These are phyloP conservation scores for Hypoxylon sp. DNA, from an alignment of 2,329 filamentous ascomycete genomes.

Conservation along the genomic window DNA sequence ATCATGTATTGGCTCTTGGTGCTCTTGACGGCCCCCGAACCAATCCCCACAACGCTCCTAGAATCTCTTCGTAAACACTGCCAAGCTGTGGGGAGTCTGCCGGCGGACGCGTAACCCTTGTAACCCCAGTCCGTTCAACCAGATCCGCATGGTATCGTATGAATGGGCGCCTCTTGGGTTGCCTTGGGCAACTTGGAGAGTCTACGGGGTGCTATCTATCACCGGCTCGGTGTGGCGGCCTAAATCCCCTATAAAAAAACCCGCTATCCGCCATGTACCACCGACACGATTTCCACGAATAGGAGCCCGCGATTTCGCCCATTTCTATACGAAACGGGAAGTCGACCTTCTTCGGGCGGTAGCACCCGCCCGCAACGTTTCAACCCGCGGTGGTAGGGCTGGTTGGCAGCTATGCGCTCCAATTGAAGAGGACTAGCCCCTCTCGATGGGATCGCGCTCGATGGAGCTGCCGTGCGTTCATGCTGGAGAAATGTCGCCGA, in stretches of 20 bases:
- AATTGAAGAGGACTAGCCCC: slow-evolving; percentile 6
- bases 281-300: slow-evolving; percentile 7
- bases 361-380: neutral
- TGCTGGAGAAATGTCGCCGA: neutral
- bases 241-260: no score
- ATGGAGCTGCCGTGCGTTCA: neutral
- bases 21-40: no score
- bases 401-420: slow-evolving; percentile 15
- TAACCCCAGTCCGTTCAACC: neutral
- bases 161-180: no score
- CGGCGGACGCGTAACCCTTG: no score
- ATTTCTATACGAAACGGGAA: slow-evolving; percentile 17
- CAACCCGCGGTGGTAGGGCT: neutral
- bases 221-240: no score
- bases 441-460: neutral
- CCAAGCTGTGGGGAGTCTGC: no score
- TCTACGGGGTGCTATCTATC: neutral
- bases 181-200: slow-evolving; percentile 2
- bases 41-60: no score
- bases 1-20: no score
- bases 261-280: neutral
- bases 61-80: no score
- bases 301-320: neutral
- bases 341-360: neutral
- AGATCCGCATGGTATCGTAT: neutral